Evolutionary conservation across 345 rosid species (phyloP), one percentile per base, ranked within the genome.

Genomic region (Melaleuca alternifolia): DNA sequence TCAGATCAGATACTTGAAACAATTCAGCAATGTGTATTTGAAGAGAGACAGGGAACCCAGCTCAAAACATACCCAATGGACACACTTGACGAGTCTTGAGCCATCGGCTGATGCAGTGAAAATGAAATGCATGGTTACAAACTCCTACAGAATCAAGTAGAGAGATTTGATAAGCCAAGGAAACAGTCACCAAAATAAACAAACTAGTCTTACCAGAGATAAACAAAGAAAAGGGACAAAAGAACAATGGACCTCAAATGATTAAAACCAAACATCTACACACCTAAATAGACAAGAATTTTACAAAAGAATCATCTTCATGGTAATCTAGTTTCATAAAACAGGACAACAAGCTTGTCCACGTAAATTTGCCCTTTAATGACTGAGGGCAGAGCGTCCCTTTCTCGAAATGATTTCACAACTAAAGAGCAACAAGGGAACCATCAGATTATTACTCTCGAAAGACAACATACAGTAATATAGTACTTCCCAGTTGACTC

Each of bases 51-150:
- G 21, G 48, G 81, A 50, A 5, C 15, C 30, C 41, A 26, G 84
- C 23, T 82, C 0, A 44, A 30, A 76, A 76, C 88, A 75, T 93
- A 97, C 99, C 99, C 53, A 97, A 86, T 54, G 99, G 99, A 50
- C 99, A 97, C 48, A 97, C 99, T 97, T 95, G 99, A 41, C 99
- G 99, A 82, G 98, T 95, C 93, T 97, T 95, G 77, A 97, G 90
- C 99, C 99, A 96, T 62, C 99, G 91, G 91, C 99, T 97, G 91
- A 97, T 97, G 92, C 99, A 97, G 88, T 97, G 99, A 82, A 97
- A 97, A 92, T 97, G 99, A 88, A 97, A 97, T 21, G 99, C 99
- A n/a, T 97, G 99, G 88, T 97, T 96, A 90, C 99, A 97, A 26
- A 96, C 96, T 14, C 99, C 99, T 97, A 86, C 84, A 26, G 54